Evolutionary conservation across 2,329 filamentous ascomycete species (phyloP).

Genomic region (Paecilomyces sp.): DNA sequence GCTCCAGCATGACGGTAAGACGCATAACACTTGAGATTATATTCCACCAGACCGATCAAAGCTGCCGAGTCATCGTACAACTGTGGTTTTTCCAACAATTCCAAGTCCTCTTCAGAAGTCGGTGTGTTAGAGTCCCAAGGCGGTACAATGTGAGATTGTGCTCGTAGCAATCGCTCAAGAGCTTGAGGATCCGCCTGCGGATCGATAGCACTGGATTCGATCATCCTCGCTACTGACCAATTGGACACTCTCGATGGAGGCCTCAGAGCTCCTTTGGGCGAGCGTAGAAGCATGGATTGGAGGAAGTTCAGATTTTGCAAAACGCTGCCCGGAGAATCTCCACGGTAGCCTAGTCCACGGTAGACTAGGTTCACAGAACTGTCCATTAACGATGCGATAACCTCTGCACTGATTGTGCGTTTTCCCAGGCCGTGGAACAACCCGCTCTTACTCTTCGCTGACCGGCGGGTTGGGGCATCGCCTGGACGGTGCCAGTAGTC

Average conservation of each 20-base stretch:
- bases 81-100: constrained; percentile 15
- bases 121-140: constrained; percentile 22
- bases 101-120: constrained; percentile 12
- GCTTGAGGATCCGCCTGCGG: constrained; percentile 38
- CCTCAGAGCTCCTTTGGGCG: constrained; percentile 14
- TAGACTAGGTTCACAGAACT: constrained; percentile 42
- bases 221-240: constrained; percentile 41
- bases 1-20: constrained; percentile 15
- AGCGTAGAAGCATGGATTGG: constrained; percentile 12
- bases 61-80: constrained; percentile 28
- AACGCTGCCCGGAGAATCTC: constrained; percentile 23
- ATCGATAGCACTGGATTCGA: constrained; percentile 43
- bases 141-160: constrained; percentile 20
- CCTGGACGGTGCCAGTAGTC: constrained; percentile 29
- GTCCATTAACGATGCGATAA: constrained; percentile 50
- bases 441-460: constrained; percentile 10
- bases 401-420: constrained; percentile 51
- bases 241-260: constrained; percentile 25
- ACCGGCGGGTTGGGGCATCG: constrained; percentile 4
- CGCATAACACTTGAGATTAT: constrained; percentile 21
- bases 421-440: constrained; percentile 34
- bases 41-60: constrained; percentile 24
- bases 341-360: constrained; percentile 29
- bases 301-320: constrained; percentile 14
- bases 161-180: constrained; percentile 33